Base-by-base conservation (phyloP, 306 rosid genomes). In the Trifolium pratense region DNA sequence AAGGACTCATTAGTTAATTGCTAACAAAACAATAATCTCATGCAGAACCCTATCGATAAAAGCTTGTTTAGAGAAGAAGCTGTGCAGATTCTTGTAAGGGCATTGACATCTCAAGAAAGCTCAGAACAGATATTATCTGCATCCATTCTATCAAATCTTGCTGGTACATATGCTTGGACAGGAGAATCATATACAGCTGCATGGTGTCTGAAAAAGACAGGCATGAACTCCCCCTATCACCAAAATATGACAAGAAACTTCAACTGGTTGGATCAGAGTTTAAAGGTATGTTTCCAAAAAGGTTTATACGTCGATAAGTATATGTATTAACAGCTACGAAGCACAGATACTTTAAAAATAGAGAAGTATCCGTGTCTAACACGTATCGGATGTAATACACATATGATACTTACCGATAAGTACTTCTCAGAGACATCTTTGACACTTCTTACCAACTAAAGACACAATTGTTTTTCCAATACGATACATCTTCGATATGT, bases 141-240 rank as follows among this genome's bases (percentile, higher is more conserved):
- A 68, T 90, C 84, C 26, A 82, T 90, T 70, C 75, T 90, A 74
- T 90, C 96, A 71, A 90, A 87, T 90, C 84, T 90, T 51, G 89
- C 87, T 16, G 96, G 96, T 66, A 88, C 91, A 37, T 84, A 83
- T 76, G 70, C 87, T 13, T 90, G 91, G 96, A 84, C 89, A 9
- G 96, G 96, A 25, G 96, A 90, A 68, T 78, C 96, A 45, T 90
- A 86, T 69, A 85, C 96, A 61, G 82, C 81, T n/a, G 93, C 89
- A 78, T 90, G 96, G 96, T 55, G 88, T 88, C 84, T 88, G 65
- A 88, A 68, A 76, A 88, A 88, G 80, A 80, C 88, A 18, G 91
- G 93, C 51, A 79, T 88, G 85, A 79, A 86, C 64, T 83, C 87
- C 72, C 70, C 64, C 12, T 79, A 74, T 80, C 89, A 84, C 73